These are phyloP conservation scores for Micractinium sp. DNA, from an alignment of 139 green algal genomes.

Conservation along the genomic window DNA sequence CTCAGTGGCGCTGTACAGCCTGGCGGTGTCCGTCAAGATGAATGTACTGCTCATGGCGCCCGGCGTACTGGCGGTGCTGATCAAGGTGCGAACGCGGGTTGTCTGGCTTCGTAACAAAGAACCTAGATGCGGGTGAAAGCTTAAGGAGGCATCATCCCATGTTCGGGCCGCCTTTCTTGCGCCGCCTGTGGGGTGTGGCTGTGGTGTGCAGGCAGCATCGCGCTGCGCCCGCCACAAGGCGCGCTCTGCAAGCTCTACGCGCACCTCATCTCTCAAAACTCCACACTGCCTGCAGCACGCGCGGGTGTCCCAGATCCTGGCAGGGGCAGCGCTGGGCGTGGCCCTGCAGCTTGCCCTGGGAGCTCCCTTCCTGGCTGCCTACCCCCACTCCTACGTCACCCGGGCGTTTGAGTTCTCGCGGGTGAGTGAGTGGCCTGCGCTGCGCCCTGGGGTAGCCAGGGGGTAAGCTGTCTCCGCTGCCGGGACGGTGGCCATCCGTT, in stretches of 20 bases:
- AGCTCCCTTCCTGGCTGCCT: conserved; percentile 67
- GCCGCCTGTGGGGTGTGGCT: no score
- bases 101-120: no score
- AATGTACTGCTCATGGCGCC: conserved; percentile 86
- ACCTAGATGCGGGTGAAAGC: no score
- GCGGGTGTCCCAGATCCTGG: not conserved
- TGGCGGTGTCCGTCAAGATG: conserved; percentile 90
- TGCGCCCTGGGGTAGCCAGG: not conserved
- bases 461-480: no score
- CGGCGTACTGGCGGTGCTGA: conserved; percentile 65
- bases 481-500: no score
- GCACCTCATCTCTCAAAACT: no score
- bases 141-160: no score
- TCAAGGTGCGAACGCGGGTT: no score
- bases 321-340: conserved; percentile 36
- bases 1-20: conserved; percentile 58
- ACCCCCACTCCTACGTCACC: conserved; percentile 63
- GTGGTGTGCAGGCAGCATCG: no score
- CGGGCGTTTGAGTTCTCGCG: conserved; percentile 80
- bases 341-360: conserved; percentile 65
- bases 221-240: no score
- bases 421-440: conserved; percentile 6
- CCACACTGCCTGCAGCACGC: conserved; percentile 31
- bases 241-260: no score
- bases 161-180: no score